phyloP scores from a whole-genome alignment of 148 eudicot genomes.

The Rhododendron simsii region DNA sequence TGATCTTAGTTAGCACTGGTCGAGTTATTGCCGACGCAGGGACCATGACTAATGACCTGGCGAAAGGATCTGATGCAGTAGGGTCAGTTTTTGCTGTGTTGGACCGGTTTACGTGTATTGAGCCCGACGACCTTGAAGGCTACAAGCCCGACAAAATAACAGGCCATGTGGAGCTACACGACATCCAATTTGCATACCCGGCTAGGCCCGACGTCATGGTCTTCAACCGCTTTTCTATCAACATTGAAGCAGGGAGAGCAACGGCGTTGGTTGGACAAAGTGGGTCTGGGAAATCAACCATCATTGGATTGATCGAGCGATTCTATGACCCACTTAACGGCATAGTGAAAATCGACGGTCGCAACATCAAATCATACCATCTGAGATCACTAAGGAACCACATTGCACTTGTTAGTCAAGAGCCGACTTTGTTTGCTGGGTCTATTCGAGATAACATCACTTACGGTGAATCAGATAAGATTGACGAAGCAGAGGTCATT shows the following conservation, averaged over 20 bases:
- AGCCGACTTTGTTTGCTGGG: neutral
- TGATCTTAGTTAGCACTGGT: neutral
- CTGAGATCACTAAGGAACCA: neutral
- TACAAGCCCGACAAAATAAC: neutral
- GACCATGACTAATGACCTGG: neutral
- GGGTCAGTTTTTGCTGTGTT: neutral
- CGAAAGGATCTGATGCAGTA: neutral
- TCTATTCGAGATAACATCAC: neutral
- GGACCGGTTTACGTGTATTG: neutral
- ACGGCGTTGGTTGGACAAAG: neutral
- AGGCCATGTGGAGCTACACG: neutral
- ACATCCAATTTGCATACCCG: neutral
- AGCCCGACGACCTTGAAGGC: neutral
- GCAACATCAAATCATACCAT: neutral
- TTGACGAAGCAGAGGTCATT: neutral
- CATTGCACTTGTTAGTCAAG: conserved; percentile 1
- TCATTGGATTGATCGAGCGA: neutral
- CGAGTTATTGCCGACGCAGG: neutral
- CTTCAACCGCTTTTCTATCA: neutral
- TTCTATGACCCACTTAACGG: neutral
- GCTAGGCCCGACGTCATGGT: neutral
- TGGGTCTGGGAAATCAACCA: neutral
- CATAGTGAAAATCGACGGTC: neutral
- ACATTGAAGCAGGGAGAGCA: neutral
- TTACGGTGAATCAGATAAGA: neutral